Conservation (phyloP, 73 alveolate species). For the Paramecium octaurelia region DNA sequence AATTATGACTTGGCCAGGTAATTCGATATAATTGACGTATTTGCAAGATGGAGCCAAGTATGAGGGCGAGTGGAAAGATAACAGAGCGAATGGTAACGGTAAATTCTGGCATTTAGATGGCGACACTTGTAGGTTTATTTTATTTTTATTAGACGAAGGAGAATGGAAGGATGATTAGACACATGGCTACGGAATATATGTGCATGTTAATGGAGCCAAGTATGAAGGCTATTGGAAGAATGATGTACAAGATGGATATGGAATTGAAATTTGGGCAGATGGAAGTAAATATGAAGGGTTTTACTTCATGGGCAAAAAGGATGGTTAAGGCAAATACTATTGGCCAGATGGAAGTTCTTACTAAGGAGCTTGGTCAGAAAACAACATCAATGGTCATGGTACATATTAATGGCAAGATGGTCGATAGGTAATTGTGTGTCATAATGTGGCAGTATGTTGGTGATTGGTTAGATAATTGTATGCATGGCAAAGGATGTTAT, state of each 20-base stretch:
- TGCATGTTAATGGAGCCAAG: slow-evolving; percentile 75
- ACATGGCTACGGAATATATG: slow-evolving; percentile 75
- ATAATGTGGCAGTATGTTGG: slow-evolving; percentile 75
- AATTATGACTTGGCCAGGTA: slow-evolving; percentile 57
- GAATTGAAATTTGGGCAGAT: slow-evolving; percentile 74
- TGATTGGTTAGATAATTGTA: slow-evolving; percentile 73
- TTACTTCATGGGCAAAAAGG: slow-evolving; percentile 66
- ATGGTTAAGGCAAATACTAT: slow-evolving; percentile 68
- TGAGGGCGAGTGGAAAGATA: slow-evolving; percentile 75
- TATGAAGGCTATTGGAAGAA: slow-evolving; percentile 82
- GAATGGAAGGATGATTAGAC: slow-evolving; percentile 72
- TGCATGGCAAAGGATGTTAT: slow-evolving; percentile 84
- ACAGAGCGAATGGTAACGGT: slow-evolving; percentile 84
- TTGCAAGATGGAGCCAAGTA: slow-evolving; percentile 61
- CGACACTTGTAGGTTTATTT: slow-evolving; percentile 65
- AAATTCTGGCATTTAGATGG: slow-evolving; percentile 82
- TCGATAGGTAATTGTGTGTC: background rate
- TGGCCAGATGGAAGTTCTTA: slow-evolving; percentile 85
- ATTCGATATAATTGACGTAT: background rate
- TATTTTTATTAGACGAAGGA: slow-evolving; percentile 65
- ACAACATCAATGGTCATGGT: slow-evolving; percentile 68
- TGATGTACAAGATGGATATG: slow-evolving; percentile 77
- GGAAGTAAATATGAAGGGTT: slow-evolving; percentile 71
- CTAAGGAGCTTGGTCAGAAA: slow-evolving; percentile 83
- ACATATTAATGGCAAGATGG: slow-evolving; percentile 69